Conservation (phyloP, 1,139 yeast genomes). For the Casaregolazyma lundiana region DNA sequence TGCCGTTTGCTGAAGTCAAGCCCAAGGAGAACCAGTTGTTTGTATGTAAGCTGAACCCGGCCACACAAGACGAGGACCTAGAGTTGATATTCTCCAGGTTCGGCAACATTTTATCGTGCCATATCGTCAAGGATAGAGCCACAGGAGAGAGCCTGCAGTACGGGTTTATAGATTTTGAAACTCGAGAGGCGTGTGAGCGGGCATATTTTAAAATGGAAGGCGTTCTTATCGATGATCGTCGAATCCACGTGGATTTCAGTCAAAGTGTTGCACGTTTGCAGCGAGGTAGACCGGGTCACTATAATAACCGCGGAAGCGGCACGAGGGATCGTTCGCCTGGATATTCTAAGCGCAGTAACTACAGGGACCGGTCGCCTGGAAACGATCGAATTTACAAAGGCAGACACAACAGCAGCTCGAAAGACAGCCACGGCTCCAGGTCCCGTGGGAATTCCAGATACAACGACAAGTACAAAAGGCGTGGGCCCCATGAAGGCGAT, state of each 20-base stretch:
- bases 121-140: slow-evolving; percentile 44
- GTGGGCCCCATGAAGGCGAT: not conserved
- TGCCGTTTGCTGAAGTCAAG: slow-evolving; percentile 53
- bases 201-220: slow-evolving; percentile 60
- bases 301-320: slow-evolving; percentile 1
- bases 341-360: not conserved
- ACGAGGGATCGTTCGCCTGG: not conserved
- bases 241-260: slow-evolving; percentile 64
- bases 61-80: slow-evolving; percentile 53
- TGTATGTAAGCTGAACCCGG: slow-evolving; percentile 58
- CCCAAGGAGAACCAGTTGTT: slow-evolving; percentile 62
- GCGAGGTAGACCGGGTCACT: slow-evolving; percentile 16
- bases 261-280: slow-evolving; percentile 43
- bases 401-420: not conserved
- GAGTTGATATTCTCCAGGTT: slow-evolving; percentile 53
- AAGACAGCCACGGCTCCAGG: too few relatives aligned
- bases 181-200: slow-evolving; percentile 47
- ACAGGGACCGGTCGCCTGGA: not conserved
- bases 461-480: not conserved
- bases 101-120: slow-evolving; percentile 50
- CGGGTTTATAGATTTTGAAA: slow-evolving; percentile 57
- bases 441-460: not conserved
- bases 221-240: slow-evolving; percentile 58
- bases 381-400: not conserved
- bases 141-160: slow-evolving; percentile 52